Evolutionary conservation across 176 grass and related monocot species (phyloP), one percentile per base, ranked within the genome.

Genomic region (Leersia perrieri): DNA sequence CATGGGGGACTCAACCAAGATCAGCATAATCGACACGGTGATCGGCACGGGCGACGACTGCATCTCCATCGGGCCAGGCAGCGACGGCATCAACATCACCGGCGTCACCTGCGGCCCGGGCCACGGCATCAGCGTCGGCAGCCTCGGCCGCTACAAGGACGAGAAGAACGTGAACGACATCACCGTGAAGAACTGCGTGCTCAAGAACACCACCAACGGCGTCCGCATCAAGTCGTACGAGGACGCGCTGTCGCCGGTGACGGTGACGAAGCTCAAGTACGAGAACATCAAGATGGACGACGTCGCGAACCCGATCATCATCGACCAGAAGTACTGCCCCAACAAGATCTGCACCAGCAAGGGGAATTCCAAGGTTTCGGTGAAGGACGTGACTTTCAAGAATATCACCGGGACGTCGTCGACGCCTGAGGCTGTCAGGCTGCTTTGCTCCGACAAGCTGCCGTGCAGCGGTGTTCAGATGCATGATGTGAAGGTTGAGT

Each of bases 81-180:
- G 77, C 33, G 9, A 9, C 1, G 72, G 73, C 20, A 38, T 90
- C 44, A 66, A 6, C 15, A 31, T 90, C 45, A 82, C 78, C 38
- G 33, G 72, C 51, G 83, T 90, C 9, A 41, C 28, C 30, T 90
- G 83, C 63, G 83, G 88, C 39, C 88, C 79, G 0, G 83, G 83
- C 18, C 83, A 90, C 31, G 88, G 88, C 29, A 90, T 90, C 57
- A 90, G 87, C 61, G 42, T 89, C 9, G 88, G 88, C 29, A 90
- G 83, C 57, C 60, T 90, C 7, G 76, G 76, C 11, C 69, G 80
- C 30, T 90, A 85, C 61, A 18, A 11, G 58, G 53, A 83, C 26
- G 83, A 90, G 72, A 82, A 77, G 26, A 83, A 90, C 29, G 83
- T 90, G 0, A 60, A 29, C 38, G 83, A 60, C 31, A 22, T 86